Evolutionary conservation across 2,329 filamentous ascomycete species (phyloP).

Genomic region (Penicillium sp.): DNA sequence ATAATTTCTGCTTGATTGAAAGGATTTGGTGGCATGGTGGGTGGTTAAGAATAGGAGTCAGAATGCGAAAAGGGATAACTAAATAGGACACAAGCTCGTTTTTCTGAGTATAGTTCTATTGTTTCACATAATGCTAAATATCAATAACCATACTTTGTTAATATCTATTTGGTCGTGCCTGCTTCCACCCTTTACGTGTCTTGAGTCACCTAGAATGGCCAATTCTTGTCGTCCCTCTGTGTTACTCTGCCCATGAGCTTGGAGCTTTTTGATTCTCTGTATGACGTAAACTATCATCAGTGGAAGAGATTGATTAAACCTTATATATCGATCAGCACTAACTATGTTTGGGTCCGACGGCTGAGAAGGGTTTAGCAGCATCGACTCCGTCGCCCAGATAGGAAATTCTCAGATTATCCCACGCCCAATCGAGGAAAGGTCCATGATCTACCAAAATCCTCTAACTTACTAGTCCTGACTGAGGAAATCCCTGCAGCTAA

Average conservation of each 20-base stretch:
- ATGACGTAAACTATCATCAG: neutral
- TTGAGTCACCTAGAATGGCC: neutral
- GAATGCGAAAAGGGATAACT: too few relatives aligned
- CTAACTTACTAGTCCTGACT: constrained; percentile 8
- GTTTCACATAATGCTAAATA: too few relatives aligned
- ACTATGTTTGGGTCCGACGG: too few relatives aligned
- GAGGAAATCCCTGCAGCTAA: constrained; percentile 3
- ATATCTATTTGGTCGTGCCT: neutral
- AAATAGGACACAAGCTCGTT: too few relatives aligned
- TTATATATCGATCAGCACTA: neutral
- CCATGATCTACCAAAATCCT: constrained; percentile 10
- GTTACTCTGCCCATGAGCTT: neutral
- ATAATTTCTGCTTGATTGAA: too few relatives aligned
- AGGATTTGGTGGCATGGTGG: too few relatives aligned
- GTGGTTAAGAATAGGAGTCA: too few relatives aligned
- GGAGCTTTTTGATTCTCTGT: neutral
- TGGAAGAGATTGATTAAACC: too few relatives aligned
- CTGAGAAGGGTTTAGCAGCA: neutral
- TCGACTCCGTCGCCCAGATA: neutral
- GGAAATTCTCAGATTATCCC: constrained; percentile 4
- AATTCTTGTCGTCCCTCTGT: neutral
- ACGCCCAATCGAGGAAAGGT: neutral
- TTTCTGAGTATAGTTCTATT: too few relatives aligned
- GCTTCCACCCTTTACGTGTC: neutral
- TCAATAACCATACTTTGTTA: too few relatives aligned